Evolutionary conservation across 2,329 filamentous ascomycete genomes (phyloP), one percentile per base, ranked within the genome.

Genomic region (Elsinoe fawcettii): DNA sequence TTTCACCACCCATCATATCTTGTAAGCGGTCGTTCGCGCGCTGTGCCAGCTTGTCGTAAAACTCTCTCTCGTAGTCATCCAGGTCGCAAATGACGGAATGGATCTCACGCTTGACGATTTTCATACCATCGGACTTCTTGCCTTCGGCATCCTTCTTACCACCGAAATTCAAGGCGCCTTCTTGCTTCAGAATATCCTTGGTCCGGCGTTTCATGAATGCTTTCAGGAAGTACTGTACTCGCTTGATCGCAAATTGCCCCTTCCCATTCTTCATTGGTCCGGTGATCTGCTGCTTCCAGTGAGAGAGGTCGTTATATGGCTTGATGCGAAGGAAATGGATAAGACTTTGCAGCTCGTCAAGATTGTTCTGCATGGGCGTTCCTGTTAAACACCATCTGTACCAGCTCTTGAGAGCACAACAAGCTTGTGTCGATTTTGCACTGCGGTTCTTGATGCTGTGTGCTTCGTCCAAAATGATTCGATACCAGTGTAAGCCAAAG

Each of bases 141-240:
- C 75, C 74, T 12, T 80, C 82, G 3, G 78, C 76, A 51, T 80
- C 76, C 0, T 71, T 71, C 67, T 89, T 88, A 55, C 86, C 84
- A 36, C 88, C 88, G 23, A 87, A 85, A 60, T 88, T 87, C 16
- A 95, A 75, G 0, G 88, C 89, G 9, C 89, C 88, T 9, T 89
- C 89, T 64, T 90, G 80, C 72, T 93, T 96, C 60, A 99, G 75
- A n/a, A 99, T 89, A 20, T 96, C 90, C 72, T 99, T 99, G 7
- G 91, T 97, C 41, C 93, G 84, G n/a, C 93, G 85, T 75, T 97
- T 96, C 93, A 99, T 99, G 74, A 96, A 96, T 57, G 90, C 92
- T 56, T 88, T 86, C 3, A 99, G 76, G 60, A 95, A 84, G 58
- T 87, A 84, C 63, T 96, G 90, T 30, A 99, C 76, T 44, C 93